Conservation (phyloP, 108 stramenopile species). For the Cyclotella distinguenda region DNA sequence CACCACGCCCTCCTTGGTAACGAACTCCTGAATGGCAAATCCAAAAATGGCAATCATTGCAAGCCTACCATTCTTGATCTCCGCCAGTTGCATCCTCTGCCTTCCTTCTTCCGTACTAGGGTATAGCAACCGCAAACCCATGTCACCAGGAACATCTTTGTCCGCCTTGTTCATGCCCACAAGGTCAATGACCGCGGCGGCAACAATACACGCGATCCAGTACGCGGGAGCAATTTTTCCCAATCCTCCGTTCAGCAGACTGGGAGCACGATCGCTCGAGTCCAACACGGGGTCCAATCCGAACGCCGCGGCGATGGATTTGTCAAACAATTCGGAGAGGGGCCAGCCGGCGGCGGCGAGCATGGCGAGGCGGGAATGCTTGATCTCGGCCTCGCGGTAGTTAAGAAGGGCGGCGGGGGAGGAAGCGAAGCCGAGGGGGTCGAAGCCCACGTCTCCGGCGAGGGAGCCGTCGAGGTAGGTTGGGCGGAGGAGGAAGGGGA, state of each 20-base stretch:
- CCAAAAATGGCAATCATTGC: conserved; percentile 90
- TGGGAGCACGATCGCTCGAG: conserved; percentile 70
- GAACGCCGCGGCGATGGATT: conserved; percentile 64
- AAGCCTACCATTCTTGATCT: conserved; percentile 91
- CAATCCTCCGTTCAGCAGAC: conserved; percentile 84
- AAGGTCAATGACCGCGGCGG: conserved; percentile 75
- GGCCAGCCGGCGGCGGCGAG: conserved; percentile 92
- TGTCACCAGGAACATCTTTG: conserved; percentile 68
- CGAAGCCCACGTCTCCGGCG: conserved; percentile 91
- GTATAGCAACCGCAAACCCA: conserved; percentile 63
- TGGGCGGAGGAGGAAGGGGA: conserved; percentile 79
- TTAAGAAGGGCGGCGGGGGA: conserved; percentile 42
- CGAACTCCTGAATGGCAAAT: conserved; percentile 83
- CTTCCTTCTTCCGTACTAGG: conserved; percentile 60
- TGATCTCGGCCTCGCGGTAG: conserved; percentile 85
- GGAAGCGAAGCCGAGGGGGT: conserved; percentile 87
- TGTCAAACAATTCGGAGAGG: conserved; percentile 73
- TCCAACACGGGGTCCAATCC: conserved; percentile 57
- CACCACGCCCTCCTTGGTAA: conserved; percentile 70
- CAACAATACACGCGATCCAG: conserved; percentile 65
- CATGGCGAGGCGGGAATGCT: conserved; percentile 91
- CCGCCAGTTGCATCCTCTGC: conserved; percentile 68
- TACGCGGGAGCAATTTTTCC: conserved; percentile 83
- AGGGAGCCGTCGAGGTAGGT: conserved; percentile 64
- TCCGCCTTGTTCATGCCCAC: conserved; percentile 53